phyloP scores from a whole-genome alignment of 495 filamentous ascomycete species.

The Penicillium coffeae region DNA sequence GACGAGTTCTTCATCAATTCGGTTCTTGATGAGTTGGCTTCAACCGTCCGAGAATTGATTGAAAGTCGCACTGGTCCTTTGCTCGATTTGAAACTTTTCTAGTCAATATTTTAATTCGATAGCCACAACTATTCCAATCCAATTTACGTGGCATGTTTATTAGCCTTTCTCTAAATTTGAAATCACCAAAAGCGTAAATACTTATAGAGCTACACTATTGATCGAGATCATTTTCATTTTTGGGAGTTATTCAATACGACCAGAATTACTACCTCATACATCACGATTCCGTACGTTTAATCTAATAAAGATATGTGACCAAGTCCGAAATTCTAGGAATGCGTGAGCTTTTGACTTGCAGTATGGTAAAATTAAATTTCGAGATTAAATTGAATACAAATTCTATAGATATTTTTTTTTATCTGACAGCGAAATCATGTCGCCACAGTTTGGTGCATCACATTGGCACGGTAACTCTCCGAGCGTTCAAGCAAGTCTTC shows the following conservation, averaged over 20 bases:
- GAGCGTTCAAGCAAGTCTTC: constrained; percentile 57
- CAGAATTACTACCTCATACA: too few species aligned
- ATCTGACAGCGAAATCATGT: constrained; percentile 12
- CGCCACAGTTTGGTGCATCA: constrained; percentile 40
- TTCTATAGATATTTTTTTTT: not conserved
- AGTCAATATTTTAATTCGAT: not conserved
- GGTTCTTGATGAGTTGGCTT: constrained; percentile 26
- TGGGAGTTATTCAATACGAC: too few species aligned
- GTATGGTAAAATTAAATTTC: too few species aligned
- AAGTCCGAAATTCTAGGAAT: too few species aligned
- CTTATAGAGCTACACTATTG: too few species aligned
- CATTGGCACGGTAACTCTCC: constrained; percentile 57
- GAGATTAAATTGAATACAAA: too few species aligned
- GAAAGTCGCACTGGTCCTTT: constrained; percentile 2
- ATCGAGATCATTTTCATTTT: too few species aligned
- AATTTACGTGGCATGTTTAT: not conserved
- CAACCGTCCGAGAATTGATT: constrained; percentile 22
- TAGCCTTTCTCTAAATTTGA: not conserved
- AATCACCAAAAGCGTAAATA: too few species aligned
- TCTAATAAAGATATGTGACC: too few species aligned
- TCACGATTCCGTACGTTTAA: too few species aligned
- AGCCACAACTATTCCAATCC: too few species aligned
- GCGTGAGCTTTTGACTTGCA: too few species aligned
- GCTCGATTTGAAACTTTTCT: constrained; percentile 8
- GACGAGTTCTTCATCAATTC: constrained; percentile 24